These are phyloP conservation scores for Fusarium cyanostomum DNA, from an alignment of 2,329 filamentous ascomycete species.

Conservation along the genomic window DNA sequence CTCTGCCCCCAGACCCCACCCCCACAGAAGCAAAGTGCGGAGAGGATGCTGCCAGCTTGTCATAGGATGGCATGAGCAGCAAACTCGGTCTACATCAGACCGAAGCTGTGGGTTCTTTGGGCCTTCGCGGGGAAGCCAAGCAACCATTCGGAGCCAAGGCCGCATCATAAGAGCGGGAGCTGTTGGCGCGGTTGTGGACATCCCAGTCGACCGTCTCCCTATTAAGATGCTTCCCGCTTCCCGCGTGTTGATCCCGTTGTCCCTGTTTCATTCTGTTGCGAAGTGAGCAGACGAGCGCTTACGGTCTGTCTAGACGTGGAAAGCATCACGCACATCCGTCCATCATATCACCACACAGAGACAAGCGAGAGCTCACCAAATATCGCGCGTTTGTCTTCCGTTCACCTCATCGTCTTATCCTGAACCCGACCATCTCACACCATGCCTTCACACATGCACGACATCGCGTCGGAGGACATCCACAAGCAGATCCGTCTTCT, in stretches of 20 bases:
- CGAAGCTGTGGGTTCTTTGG: constrained; percentile 21
- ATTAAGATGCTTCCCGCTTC: constrained; percentile 7
- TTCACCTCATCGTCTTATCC: neutral
- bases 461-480: constrained; percentile 58
- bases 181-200: constrained; percentile 18
- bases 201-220: constrained; percentile 1
- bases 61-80: neutral
- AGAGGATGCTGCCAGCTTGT: constrained; percentile 11
- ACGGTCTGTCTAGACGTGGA: neutral
- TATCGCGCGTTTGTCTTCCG: neutral
- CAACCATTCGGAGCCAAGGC: neutral
- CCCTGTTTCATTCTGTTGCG: neutral
- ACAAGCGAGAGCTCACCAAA: neutral
- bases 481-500: constrained; percentile 69
- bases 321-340: neutral
- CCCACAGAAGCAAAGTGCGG: constrained; percentile 35
- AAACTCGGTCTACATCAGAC: constrained; percentile 33
- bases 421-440: neutral
- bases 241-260: neutral
- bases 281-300: no score
- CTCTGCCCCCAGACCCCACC: constrained; percentile 34
- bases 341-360: neutral
- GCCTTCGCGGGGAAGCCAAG: constrained; percentile 3
- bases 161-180: neutral
- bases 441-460: constrained; percentile 52